Conservation (phyloP, 2,329 filamentous ascomycete genomes). For the Aspergillus japonicus region DNA sequence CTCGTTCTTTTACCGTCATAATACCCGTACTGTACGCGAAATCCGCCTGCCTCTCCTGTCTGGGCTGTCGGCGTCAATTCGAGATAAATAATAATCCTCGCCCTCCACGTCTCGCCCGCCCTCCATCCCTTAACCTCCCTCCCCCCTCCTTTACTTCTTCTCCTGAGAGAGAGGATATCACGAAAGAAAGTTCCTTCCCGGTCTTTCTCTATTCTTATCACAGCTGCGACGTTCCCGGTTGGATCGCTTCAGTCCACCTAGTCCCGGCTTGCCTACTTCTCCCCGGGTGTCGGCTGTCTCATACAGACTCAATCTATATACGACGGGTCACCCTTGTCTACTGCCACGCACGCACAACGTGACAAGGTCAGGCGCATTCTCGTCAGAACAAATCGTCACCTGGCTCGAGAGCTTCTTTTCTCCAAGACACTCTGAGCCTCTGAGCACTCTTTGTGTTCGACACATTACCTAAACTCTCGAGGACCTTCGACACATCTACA, state of each 20-base stretch:
- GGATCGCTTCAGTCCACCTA: not conserved
- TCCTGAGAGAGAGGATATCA: not conserved
- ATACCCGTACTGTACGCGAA: slow-evolving; percentile 13
- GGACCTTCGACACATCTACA: not conserved
- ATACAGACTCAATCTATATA: not conserved
- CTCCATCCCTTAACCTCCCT: not conserved
- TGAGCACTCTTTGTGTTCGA: not conserved
- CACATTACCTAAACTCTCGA: not conserved
- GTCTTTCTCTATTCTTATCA: not conserved
- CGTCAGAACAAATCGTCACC: not conserved
- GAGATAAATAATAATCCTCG: slow-evolving; percentile 6
- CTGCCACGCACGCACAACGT: slow-evolving; percentile 14
- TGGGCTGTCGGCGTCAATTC: slow-evolving; percentile 4
- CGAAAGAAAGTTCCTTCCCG: not conserved
- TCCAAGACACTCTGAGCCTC: not conserved
- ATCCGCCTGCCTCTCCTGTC: not conserved
- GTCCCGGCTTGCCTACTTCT: not conserved
- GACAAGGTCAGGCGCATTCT: slow-evolving; percentile 9
- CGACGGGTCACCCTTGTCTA: not conserved
- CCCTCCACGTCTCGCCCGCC: not conserved
- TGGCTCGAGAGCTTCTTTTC: not conserved
- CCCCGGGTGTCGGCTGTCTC: not conserved
- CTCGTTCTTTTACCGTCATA: slow-evolving; percentile 13
- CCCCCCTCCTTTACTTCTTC: not conserved
- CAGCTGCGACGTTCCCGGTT: not conserved